Evolutionary conservation across 305 asterid species (phyloP).

Genomic region (Striga hermonthica): DNA sequence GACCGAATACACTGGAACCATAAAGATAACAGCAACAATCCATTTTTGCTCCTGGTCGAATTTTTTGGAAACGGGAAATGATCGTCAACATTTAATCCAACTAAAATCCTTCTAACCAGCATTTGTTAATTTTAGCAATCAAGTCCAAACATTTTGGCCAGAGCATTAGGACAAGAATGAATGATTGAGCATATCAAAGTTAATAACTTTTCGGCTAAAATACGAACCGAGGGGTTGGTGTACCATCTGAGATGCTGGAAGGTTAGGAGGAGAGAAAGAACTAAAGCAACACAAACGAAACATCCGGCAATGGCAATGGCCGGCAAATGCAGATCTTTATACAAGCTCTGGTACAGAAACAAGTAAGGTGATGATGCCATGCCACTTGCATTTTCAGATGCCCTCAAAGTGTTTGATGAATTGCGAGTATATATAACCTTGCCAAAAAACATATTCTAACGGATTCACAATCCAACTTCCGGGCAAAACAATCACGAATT

Average conservation of each 20-base stretch:
- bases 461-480: neutral
- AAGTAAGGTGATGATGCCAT: conserved; percentile 44
- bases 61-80: neutral
- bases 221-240: conserved; percentile 72
- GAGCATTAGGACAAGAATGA: no score
- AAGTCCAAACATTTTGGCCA: no score
- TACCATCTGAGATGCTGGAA: conserved; percentile 77
- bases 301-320: conserved; percentile 48
- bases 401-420: neutral
- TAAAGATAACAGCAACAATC: conserved; percentile 75
- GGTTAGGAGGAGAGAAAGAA: conserved; percentile 63
- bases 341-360: conserved; percentile 35
- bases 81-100: neutral
- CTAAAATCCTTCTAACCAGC: no score
- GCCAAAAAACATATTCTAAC: conserved; percentile 7
- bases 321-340: conserved; percentile 48
- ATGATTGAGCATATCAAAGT: neutral
- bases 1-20: conserved; percentile 88
- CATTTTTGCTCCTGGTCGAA: conserved; percentile 83
- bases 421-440: conserved; percentile 26
- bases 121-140: no score
- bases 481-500: neutral
- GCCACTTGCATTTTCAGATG: conserved; percentile 39
- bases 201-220: neutral
- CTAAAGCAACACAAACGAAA: conserved; percentile 51